Conservation (phyloP, 768 basidiomycete genomes). For the Boletus sp. region DNA sequence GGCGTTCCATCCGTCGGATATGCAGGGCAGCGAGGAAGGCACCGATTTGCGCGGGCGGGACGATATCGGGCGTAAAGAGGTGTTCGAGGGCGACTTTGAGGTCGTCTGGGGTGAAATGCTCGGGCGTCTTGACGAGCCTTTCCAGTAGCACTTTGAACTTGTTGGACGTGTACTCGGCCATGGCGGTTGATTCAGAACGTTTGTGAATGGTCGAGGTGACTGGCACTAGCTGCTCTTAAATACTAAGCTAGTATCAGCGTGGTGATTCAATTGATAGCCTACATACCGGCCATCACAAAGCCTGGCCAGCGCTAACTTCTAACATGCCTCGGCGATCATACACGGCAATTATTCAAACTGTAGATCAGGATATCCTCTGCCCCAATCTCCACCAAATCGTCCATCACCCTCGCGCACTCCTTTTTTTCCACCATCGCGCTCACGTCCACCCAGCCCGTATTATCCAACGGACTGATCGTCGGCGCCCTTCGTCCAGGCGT, state of each 20-base stretch:
- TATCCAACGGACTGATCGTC: conserved; percentile 82
- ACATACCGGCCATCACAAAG: neutral
- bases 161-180: conserved; percentile 37
- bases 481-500: conserved; percentile 91
- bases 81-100: conserved; percentile 71
- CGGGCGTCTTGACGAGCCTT: conserved; percentile 77
- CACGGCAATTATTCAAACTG: conserved; percentile 91
- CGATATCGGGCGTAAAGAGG: conserved; percentile 62
- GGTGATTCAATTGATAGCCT: neutral
- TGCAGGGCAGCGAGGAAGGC: conserved; percentile 88
- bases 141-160: conserved; percentile 77
- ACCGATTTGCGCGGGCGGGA: conserved; percentile 76
- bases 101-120: conserved; percentile 77
- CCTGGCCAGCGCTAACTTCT: neutral
- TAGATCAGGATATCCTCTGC: conserved; percentile 92
- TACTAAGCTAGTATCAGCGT: neutral
- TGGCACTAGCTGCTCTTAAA: neutral
- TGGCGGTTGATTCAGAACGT: conserved; percentile 1
- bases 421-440: conserved; percentile 91
- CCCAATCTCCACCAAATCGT: conserved; percentile 74
- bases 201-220: neutral
- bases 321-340: conserved; percentile 36
- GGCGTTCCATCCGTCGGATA: conserved; percentile 70
- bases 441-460: conserved; percentile 86
- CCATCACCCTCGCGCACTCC: conserved; percentile 81